Evolutionary conservation across 768 basidiomycete species (phyloP).

Genomic region (Stropharia rugosoannulata): DNA sequence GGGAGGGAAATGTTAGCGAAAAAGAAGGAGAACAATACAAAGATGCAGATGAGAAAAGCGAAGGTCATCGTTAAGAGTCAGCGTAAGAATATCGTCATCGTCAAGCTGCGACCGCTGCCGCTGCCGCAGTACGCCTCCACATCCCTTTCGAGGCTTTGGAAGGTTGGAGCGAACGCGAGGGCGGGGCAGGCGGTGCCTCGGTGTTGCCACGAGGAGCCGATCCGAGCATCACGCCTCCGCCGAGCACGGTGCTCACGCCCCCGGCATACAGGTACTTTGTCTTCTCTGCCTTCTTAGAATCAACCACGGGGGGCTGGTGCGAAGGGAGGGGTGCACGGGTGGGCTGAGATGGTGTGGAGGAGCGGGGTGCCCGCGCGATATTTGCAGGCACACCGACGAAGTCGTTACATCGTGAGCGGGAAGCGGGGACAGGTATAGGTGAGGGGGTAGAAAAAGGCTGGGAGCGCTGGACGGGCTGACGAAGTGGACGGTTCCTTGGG

Average conservation of each 20-base stretch:
- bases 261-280: constrained; percentile 41
- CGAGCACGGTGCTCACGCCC: constrained; percentile 41
- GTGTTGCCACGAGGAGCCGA: constrained; percentile 6
- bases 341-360: neutral
- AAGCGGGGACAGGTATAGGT: constrained; percentile 4
- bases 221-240: constrained; percentile 46
- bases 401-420: no score
- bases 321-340: neutral
- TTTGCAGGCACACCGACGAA: no score
- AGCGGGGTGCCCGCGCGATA: constrained; percentile 13
- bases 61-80: no score
- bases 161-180: neutral
- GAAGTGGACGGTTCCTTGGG: constrained; percentile 15
- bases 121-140: neutral
- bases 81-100: no score
- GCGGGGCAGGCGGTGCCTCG: neutral
- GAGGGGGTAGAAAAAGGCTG: constrained; percentile 8
- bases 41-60: no score
- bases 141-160: neutral
- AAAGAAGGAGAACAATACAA: no score
- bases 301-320: constrained; percentile 14
- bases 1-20: neutral
- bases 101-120: no score
- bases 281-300: constrained; percentile 26
- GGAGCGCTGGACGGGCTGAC: constrained; percentile 22